Evolutionary conservation across 306 rosid species (phyloP).

Genomic region (Rosa persica): DNA sequence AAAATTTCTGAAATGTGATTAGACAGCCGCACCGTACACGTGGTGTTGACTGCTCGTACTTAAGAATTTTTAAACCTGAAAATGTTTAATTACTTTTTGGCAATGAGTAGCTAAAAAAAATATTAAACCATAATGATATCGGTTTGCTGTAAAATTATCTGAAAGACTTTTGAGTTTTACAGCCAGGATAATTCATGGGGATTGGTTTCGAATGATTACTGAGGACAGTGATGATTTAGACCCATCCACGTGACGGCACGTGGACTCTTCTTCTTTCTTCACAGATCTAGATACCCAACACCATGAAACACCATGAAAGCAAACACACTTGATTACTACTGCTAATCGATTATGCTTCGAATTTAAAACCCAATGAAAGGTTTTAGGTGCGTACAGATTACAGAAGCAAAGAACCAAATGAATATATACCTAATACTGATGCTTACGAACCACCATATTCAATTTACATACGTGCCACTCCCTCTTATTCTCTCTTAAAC

Average conservation of each 20-base stretch:
- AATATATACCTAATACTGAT: not conserved
- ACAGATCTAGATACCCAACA: slow-evolving; percentile 15
- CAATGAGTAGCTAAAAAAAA: not conserved
- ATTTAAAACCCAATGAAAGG: not conserved
- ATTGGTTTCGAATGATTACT: slow-evolving; percentile 37
- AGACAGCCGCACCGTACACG: too few species aligned
- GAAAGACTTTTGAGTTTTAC: not conserved
- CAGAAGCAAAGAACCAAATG: not conserved
- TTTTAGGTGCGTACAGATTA: not conserved
- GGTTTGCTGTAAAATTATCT: not conserved
- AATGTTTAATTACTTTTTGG: too few species aligned
- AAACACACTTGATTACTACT: not conserved
- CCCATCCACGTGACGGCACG: slow-evolving; percentile 39
- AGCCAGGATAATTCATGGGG: slow-evolving; percentile 23
- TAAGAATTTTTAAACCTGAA: too few species aligned
- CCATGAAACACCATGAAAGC: not conserved
- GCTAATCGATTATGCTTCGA: not conserved
- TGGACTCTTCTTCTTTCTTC: slow-evolving; percentile 24
- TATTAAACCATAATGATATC: too few species aligned
- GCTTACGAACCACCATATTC: not conserved
- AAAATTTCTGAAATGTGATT: too few species aligned
- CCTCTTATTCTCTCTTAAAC: not conserved
- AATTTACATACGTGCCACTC: not conserved
- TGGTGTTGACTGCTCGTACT: too few species aligned
- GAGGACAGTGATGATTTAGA: not conserved